Evolutionary conservation across 495 filamentous ascomycete species (phyloP), one percentile per base, ranked within the genome.

Genomic region (Lophiostoma macrostomum): DNA sequence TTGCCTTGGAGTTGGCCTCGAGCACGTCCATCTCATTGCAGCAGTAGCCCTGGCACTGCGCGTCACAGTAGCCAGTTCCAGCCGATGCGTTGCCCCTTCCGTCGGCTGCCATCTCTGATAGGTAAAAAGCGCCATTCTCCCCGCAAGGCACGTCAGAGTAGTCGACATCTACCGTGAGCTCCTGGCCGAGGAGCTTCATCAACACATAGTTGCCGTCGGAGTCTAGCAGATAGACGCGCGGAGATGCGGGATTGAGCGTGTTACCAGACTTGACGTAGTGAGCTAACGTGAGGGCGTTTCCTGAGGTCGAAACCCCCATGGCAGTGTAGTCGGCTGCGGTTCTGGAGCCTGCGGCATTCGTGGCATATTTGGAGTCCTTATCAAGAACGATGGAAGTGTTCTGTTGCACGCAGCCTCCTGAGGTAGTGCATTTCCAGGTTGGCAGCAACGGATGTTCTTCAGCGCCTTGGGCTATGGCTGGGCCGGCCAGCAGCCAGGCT

Each of bases 11-110:
- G 72, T 87, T 87, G 58, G 82, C 80, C 61, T 86, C 83, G 76
- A 80, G 84, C 65, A 87, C 73, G 58, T 86, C 83, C 79, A 87
- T 82, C 69, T 87, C 84, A 30, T 78, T 75, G 66, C 84, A 87
- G 78, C 84, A 87, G 28, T 82, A 76, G 45, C 82, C 82, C 64
- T 76, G 74, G 66, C 84, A 86, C 60, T 86, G 83, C 8, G 81
- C 76, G 62, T 87, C 84, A 62, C 84, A 87, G 70, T 87, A 86
- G 1, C 82, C 83, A 27, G 80, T 80, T 24, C 82, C 83, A 66
- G 83, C 85, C 10, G 69, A 60, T 8, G 82, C 80, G 14, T 82
- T 82, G 11, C 77, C 81, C 19, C 75, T 70, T 31, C 82, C 82
- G n/a, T 76, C 70, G 1, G 55, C 51, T 22, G 70, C 59, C 82